A percentile compares a stretch with the other conserved stretches of the same genome.
phyloP scores from a whole-genome alignment of 2,329 filamentous ascomycete genomes.

The Trichothecium sympodiale region DNA sequence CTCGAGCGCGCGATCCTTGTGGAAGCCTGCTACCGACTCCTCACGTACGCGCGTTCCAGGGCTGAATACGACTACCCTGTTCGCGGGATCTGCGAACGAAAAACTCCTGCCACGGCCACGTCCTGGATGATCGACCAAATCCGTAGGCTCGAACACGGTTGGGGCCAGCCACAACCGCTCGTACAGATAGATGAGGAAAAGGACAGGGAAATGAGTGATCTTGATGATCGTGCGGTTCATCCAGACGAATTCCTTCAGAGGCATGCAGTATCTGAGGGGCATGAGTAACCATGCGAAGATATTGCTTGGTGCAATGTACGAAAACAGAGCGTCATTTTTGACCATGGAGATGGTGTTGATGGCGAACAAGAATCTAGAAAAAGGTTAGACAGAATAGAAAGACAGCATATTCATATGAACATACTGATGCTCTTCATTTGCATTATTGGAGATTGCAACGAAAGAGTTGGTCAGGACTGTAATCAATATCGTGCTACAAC shows the following conservation, averaged over 20 bases:
- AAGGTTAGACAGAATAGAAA: slow-evolving; percentile 3
- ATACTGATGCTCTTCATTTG: slow-evolving; percentile 75
- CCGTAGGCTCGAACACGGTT: slow-evolving; percentile 69
- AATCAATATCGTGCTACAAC: slow-evolving; percentile 66
- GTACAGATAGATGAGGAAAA: slow-evolving; percentile 80
- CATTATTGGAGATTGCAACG: slow-evolving; percentile 88
- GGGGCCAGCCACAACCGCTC: slow-evolving; percentile 70
- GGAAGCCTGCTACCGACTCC: slow-evolving; percentile 77
- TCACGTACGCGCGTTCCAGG: slow-evolving; percentile 64
- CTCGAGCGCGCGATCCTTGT: slow-evolving; percentile 81
- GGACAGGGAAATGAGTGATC: slow-evolving; percentile 73
- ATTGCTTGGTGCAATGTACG: slow-evolving; percentile 84
- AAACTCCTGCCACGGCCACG: slow-evolving; percentile 35
- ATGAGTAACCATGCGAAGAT: slow-evolving; percentile 84
- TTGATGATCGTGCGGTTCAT: slow-evolving; percentile 90
- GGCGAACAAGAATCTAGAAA: slow-evolving; percentile 66
- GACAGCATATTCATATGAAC: slow-evolving; percentile 10
- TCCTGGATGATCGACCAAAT: slow-evolving; percentile 65
- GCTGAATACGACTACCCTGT: slow-evolving; percentile 57
- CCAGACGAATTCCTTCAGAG: slow-evolving; percentile 70
- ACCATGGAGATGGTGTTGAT: slow-evolving; percentile 98
- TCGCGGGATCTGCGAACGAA: slow-evolving; percentile 45
- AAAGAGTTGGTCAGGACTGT: slow-evolving; percentile 96
- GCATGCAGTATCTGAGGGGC: slow-evolving; percentile 69
- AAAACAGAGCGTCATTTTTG: slow-evolving; percentile 94